phyloP scores from a whole-genome alignment of 2,329 filamentous ascomycete genomes.

The Penicillium sp. region DNA sequence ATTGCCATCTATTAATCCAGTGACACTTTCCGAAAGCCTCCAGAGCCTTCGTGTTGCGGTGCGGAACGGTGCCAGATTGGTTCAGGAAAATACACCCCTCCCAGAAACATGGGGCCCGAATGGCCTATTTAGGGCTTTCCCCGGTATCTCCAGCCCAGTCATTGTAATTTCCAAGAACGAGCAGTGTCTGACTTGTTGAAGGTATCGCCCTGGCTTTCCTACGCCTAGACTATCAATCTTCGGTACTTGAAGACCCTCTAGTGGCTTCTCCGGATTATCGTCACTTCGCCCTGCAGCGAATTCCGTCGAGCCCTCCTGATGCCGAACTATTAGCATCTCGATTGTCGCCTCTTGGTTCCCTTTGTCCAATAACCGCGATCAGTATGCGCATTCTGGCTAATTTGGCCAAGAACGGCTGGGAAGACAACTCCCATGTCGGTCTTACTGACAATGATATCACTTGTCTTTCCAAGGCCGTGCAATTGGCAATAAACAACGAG shows the following conservation, averaged over 20 bases:
- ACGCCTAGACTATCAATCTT: conserved; percentile 38
- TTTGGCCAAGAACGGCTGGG: conserved; percentile 13
- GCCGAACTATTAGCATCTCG: conserved; percentile 29
- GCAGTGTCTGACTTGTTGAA: conserved; percentile 16
- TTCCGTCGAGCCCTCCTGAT: conserved; percentile 26
- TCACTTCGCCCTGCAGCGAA: conserved; percentile 29
- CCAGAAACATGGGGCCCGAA: conserved; percentile 24
- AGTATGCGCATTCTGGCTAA: conserved; percentile 30
- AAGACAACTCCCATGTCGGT: conserved; percentile 1
- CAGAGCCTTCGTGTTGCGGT: conserved; percentile 33
- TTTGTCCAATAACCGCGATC: conserved; percentile 29
- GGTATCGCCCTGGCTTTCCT: conserved; percentile 41
- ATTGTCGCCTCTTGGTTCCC: conserved; percentile 37
- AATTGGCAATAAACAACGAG: conserved; percentile 32
- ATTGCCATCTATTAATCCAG: conserved; percentile 13
- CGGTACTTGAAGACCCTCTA: conserved; percentile 21
- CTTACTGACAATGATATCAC: conserved; percentile 31
- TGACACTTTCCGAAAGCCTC: conserved; percentile 21
- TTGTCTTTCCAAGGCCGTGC: conserved; percentile 30
- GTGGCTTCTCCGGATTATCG: conserved; percentile 25
- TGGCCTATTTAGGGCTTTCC: conserved; percentile 35
- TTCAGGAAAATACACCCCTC: conserved; percentile 26
- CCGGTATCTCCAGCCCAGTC: conserved; percentile 26
- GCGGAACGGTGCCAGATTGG: conserved; percentile 26
- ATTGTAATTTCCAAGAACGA: neutral